A percentile compares a stretch with the other conserved stretches of the same genome.
Conservation (phyloP, 768 basidiomycete species). For the Leccinum uliginosum region DNA sequence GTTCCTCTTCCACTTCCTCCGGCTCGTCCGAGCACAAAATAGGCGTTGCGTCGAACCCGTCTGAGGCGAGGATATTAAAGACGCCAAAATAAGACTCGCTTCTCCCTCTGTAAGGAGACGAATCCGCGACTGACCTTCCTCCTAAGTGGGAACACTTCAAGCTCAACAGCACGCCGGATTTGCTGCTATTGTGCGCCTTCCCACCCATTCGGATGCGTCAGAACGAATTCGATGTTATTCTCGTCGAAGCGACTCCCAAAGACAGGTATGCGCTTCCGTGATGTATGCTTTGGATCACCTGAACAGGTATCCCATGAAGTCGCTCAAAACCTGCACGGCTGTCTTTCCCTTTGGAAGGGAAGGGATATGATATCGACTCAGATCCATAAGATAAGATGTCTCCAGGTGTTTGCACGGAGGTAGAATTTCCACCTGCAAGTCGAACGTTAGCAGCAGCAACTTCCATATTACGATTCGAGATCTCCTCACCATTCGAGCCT, state of each 20-base stretch:
- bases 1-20: slow-evolving; percentile 10
- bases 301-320: slow-evolving; percentile 43
- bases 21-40: slow-evolving; percentile 16
- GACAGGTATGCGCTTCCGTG: slow-evolving; percentile 34
- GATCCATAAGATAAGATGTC: slow-evolving; percentile 20
- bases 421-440: slow-evolving; percentile 32
- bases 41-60: slow-evolving; percentile 14
- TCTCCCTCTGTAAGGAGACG: slow-evolving; percentile 61
- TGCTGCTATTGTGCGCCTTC: slow-evolving; percentile 51
- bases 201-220: slow-evolving; percentile 64
- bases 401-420: slow-evolving; percentile 28
- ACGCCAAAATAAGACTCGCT: slow-evolving; percentile 51
- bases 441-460: neutral
- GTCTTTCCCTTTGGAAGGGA: slow-evolving; percentile 11
- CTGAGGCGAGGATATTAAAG: slow-evolving; percentile 37
- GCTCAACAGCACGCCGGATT: slow-evolving; percentile 48
- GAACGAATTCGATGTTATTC: slow-evolving; percentile 42
- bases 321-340: slow-evolving; percentile 26
- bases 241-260: slow-evolving; percentile 45
- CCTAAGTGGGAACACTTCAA: slow-evolving; percentile 41
- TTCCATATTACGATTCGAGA: too few relatives aligned
- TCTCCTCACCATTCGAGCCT: slow-evolving; percentile 38
- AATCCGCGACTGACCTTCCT: slow-evolving; percentile 36
- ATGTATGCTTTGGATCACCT: slow-evolving; percentile 42
- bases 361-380: slow-evolving; percentile 14